phyloP scores from a whole-genome alignment of 768 basidiomycete species.

The Leccinum rimulosum region DNA sequence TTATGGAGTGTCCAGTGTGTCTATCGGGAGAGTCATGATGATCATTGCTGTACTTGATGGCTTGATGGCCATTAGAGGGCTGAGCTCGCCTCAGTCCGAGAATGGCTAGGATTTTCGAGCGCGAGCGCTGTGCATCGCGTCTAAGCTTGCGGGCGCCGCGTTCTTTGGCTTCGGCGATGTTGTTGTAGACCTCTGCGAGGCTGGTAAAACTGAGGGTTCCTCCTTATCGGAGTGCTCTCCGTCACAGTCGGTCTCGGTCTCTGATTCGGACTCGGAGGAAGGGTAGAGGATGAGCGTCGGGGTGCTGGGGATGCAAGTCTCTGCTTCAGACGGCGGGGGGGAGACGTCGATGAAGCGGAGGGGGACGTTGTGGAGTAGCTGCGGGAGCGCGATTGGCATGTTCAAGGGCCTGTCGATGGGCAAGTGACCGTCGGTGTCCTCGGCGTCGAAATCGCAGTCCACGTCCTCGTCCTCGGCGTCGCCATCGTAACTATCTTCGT shows the following conservation, averaged over 20 bases:
- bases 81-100: conserved; percentile 1
- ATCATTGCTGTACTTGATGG: neutral
- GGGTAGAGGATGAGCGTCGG: neutral
- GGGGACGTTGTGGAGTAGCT: conserved; percentile 1
- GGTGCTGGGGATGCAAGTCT: neutral
- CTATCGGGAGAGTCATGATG: neutral
- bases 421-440: neutral
- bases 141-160: conserved; percentile 1
- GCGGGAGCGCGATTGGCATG: conserved; percentile 1
- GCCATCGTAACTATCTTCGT: neutral
- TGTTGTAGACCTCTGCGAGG: conserved; percentile 1
- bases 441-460: neutral
- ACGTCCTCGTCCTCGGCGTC: neutral
- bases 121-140: conserved; percentile 13
- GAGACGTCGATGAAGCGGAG: neutral
- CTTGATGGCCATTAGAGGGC: neutral
- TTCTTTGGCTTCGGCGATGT: conserved; percentile 3
- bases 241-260: neutral
- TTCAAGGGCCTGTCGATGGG: neutral
- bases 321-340: neutral
- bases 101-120: conserved; percentile 6
- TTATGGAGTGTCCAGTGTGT: neutral
- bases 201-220: neutral
- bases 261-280: neutral
- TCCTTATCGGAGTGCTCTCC: neutral